Conservation (phyloP, 2,329 filamentous ascomycete genomes). For the Aspergillus cejpii region DNA sequence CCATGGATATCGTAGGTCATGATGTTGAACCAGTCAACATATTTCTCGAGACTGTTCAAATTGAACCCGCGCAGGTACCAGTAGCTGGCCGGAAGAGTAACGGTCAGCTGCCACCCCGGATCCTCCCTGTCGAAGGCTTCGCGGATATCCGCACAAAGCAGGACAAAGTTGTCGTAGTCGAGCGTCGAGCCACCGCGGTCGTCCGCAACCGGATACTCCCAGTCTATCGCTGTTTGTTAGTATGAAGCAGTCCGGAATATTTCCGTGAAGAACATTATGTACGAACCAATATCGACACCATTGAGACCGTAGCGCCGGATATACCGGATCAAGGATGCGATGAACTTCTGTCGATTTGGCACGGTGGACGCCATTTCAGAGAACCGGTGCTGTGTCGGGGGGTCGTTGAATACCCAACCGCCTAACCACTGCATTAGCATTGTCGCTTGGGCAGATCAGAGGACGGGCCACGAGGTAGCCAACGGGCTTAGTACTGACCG, state of each 20-base stretch:
- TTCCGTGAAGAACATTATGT: neutral
- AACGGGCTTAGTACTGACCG: neutral
- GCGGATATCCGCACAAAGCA: conserved; percentile 2
- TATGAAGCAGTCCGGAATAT: neutral
- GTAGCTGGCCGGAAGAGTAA: conserved; percentile 14
- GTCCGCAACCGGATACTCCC: conserved; percentile 14
- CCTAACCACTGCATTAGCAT: neutral
- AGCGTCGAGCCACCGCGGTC: conserved; percentile 8
- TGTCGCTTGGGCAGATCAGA: too few species aligned
- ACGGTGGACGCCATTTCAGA: neutral
- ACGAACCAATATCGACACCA: conserved; percentile 1
- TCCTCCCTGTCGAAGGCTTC: conserved; percentile 3
- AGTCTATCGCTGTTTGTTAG: conserved; percentile 4
- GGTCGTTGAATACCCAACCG: conserved; percentile 1
- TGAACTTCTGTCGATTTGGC: conserved; percentile 1
- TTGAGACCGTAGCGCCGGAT: neutral
- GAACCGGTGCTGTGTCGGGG: neutral
- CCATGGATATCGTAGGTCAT: conserved; percentile 16
- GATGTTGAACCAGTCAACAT: conserved; percentile 15
- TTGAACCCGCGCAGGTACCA: conserved; percentile 14
- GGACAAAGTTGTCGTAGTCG: conserved; percentile 9
- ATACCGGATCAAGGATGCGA: neutral
- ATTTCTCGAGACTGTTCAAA: conserved; percentile 6
- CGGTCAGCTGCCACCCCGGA: conserved; percentile 2
- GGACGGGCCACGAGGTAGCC: neutral